phyloP scores from a whole-genome alignment of 306 rosid species.

The Urtica urens region DNA sequence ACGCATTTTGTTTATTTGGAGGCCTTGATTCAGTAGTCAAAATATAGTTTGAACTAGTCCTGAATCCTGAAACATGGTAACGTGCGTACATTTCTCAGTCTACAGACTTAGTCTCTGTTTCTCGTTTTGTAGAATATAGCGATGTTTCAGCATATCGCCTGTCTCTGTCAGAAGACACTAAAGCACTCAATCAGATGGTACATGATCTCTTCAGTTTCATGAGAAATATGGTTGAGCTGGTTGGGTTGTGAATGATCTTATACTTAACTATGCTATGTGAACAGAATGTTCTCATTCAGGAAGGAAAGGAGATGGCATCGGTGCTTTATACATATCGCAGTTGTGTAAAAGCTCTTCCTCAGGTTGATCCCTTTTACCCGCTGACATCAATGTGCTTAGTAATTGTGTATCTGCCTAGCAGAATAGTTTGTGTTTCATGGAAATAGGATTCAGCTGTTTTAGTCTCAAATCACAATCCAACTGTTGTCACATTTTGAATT shows the following conservation, averaged over 20 bases:
- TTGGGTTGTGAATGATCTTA: not conserved
- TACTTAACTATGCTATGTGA: conserved; percentile 11
- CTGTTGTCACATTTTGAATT: too few species aligned
- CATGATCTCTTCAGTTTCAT: conserved; percentile 8
- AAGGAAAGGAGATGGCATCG: conserved; percentile 93
- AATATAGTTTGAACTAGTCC: too few species aligned
- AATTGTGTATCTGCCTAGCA: too few species aligned
- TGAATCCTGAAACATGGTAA: not conserved
- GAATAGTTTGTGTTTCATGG: too few species aligned
- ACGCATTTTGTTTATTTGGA: not conserved
- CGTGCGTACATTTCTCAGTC: not conserved
- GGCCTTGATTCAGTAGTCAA: not conserved
- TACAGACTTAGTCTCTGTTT: too few species aligned
- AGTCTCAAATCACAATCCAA: not conserved
- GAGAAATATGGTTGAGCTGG: not conserved
- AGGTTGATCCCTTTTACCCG: conserved; percentile 39
- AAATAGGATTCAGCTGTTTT: not conserved
- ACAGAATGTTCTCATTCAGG: conserved; percentile 74
- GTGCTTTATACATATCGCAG: conserved; percentile 96
- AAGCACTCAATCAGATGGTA: conserved; percentile 95
- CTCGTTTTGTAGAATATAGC: conserved; percentile 65
- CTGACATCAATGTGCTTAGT: too few species aligned
- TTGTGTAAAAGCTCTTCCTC: conserved; percentile 98
- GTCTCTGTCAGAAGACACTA: conserved; percentile 93
- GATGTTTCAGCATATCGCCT: conserved; percentile 89